A percentile compares a stretch with the other conserved stretches of the same genome.
Conservation (phyloP, 2,329 filamentous ascomycete species). For the Claviceps fusiformis region DNA sequence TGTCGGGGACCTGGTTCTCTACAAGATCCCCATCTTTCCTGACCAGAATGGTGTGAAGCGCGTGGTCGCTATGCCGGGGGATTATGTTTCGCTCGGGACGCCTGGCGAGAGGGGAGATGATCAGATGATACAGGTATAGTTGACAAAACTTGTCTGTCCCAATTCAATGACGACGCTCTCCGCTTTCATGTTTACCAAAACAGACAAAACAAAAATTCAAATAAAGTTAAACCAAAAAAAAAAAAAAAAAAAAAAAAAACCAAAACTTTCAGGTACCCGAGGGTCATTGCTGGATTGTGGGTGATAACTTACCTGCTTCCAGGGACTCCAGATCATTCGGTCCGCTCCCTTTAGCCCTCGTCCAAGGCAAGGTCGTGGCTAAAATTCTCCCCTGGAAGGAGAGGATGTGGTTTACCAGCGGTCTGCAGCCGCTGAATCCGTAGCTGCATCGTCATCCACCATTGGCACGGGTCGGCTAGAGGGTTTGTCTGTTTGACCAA, state of each 20-base stretch:
- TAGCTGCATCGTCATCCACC: background rate
- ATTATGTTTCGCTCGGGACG: constrained; percentile 57
- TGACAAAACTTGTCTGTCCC: too few relatives aligned
- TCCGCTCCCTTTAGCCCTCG: constrained; percentile 69
- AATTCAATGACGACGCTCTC: background rate
- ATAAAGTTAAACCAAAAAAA: background rate
- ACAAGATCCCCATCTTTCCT: constrained; percentile 57
- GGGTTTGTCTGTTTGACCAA: background rate
- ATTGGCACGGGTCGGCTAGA: background rate
- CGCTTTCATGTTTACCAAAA: background rate
- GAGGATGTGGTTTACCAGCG: constrained; percentile 35
- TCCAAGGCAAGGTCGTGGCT: constrained; percentile 69
- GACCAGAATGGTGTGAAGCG: constrained; percentile 60
- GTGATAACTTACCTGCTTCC: constrained; percentile 76
- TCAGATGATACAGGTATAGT: constrained; percentile 51
- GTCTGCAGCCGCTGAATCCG: constrained; percentile 21
- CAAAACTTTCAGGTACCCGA: constrained; percentile 56
- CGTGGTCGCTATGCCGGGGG: constrained; percentile 61
- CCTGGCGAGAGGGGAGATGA: constrained; percentile 34
- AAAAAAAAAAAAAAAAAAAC: too few relatives aligned
- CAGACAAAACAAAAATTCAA: too few relatives aligned
- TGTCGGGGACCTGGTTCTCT: constrained; percentile 78
- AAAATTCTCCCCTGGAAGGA: constrained; percentile 40
- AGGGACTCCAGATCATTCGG: constrained; percentile 80
- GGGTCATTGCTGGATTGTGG: constrained; percentile 83